Evolutionary conservation across 2,329 filamentous ascomycete species (phyloP).

Genomic region (Verticillium isaacii): DNA sequence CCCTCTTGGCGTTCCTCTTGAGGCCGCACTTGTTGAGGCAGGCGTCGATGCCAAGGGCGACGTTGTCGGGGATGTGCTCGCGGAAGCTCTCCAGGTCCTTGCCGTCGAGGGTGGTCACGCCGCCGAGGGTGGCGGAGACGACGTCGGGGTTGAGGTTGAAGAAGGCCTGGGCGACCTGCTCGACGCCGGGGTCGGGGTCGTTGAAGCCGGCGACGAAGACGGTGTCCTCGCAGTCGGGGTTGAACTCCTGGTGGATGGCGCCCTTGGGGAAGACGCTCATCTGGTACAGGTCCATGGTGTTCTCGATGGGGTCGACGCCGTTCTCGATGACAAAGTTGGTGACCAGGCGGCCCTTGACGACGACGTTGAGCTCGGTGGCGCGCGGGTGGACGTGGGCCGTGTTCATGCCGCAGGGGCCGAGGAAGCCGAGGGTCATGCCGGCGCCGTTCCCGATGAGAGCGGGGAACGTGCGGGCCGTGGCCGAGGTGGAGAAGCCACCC

Average conservation of each 20-base stretch:
- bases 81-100: conserved; percentile 35
- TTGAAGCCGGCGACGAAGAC: conserved; percentile 45
- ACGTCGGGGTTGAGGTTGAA: conserved; percentile 36
- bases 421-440: conserved; percentile 42
- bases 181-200: conserved; percentile 38
- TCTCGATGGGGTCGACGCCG: conserved; percentile 27
- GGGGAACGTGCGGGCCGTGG: conserved; percentile 43
- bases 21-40: conserved; percentile 46
- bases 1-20: conserved; percentile 26
- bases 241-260: conserved; percentile 45
- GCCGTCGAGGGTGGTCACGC: conserved; percentile 28
- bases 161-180: conserved; percentile 41
- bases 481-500: conserved; percentile 32
- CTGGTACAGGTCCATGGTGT: conserved; percentile 30
- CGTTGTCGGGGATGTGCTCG: conserved; percentile 36
- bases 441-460: conserved; percentile 43
- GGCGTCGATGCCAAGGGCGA: conserved; percentile 45
- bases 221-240: conserved; percentile 42
- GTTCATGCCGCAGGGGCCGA: conserved; percentile 46
- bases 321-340: conserved; percentile 41
- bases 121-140: conserved; percentile 33
- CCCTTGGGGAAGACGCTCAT: conserved; percentile 47
- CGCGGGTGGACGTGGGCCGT: conserved; percentile 44
- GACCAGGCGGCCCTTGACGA: conserved; percentile 37
- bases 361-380: conserved; percentile 40